A percentile compares a stretch with the other conserved stretches of the same genome.
Evolutionary conservation across 2,329 filamentous ascomycete genomes (phyloP).

Genomic region (Neofusicoccum umdonicola): DNA sequence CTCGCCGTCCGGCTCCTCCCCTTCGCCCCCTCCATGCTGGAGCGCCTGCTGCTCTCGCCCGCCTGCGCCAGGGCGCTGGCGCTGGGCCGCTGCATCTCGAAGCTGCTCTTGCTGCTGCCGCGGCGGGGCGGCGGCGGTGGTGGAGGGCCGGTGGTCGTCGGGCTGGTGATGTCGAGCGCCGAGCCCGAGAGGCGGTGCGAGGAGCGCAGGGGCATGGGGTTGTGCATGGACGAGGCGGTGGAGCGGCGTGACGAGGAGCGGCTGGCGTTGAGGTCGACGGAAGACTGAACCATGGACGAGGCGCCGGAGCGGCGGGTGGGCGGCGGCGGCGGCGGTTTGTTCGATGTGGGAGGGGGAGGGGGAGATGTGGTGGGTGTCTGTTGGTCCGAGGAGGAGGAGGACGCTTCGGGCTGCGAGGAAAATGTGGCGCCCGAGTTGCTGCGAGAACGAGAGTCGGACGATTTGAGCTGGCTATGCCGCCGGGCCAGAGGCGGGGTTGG

Average conservation of each 20-base stretch:
- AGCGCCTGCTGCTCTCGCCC: neutral
- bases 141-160: neutral
- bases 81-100: conserved; percentile 13
- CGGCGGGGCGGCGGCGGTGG: conserved; percentile 14
- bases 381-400: neutral
- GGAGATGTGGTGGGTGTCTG: neutral
- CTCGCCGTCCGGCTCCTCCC: conserved; percentile 4
- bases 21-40: neutral
- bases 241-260: conserved; percentile 15
- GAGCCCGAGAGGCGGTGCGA: conserved; percentile 11
- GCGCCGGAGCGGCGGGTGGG: conserved; percentile 14
- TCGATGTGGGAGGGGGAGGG: neutral
- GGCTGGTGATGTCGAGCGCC: conserved; percentile 5
- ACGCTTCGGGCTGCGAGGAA: conserved; percentile 29
- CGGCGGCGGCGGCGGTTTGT: conserved; percentile 12
- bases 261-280: neutral
- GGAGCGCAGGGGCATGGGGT: neutral
- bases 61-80: neutral
- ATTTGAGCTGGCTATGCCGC: conserved; percentile 35
- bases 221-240: conserved; percentile 13
- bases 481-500: conserved; percentile 30
- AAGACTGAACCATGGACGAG: neutral
- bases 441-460: conserved; percentile 28
- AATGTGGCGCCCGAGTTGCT: conserved; percentile 37
- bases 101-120: conserved; percentile 15